These are phyloP conservation scores for Mycena olivaceomarginata DNA, from an alignment of 768 basidiomycete genomes.

Conservation along the genomic window DNA sequence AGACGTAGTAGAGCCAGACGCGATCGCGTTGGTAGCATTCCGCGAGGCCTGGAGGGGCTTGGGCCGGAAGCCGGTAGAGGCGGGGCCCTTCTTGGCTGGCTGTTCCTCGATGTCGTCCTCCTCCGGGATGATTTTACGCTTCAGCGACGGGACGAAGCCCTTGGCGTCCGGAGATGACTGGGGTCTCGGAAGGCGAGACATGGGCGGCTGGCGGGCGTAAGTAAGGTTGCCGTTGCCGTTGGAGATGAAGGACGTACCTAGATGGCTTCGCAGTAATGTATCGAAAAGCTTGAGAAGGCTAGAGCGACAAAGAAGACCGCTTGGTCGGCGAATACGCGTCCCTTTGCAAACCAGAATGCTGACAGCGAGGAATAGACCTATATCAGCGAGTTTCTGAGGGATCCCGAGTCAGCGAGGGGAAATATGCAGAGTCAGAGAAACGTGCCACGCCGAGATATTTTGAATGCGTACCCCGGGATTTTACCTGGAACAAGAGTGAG, in stretches of 20 bases:
- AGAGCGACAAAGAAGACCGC: constrained; percentile 2
- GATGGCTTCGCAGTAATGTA: background rate
- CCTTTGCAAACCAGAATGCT: background rate
- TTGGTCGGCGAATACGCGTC: background rate
- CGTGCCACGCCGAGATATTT: background rate
- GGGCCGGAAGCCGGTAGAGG: constrained; percentile 32
- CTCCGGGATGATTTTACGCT: constrained; percentile 42
- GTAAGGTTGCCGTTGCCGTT: too few relatives aligned
- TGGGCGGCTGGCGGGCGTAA: background rate
- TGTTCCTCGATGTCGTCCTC: constrained; percentile 42
- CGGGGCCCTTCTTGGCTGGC: constrained; percentile 35
- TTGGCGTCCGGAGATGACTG: constrained; percentile 42
- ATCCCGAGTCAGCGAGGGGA: background rate
- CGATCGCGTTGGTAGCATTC: constrained; percentile 22
- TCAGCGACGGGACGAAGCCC: constrained; percentile 36
- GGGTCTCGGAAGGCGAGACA: constrained; percentile 41
- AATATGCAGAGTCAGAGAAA: background rate
- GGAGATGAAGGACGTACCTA: background rate
- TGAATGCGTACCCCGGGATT: background rate
- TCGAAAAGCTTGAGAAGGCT: background rate
- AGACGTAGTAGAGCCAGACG: constrained; percentile 11
- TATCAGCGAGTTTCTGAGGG: background rate
- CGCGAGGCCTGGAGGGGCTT: constrained; percentile 36
- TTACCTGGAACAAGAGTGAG: background rate
- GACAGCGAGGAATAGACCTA: too few relatives aligned